Base-by-base conservation (phyloP, 73 alveolate genomes). In the Stentor roeselii region DNA sequence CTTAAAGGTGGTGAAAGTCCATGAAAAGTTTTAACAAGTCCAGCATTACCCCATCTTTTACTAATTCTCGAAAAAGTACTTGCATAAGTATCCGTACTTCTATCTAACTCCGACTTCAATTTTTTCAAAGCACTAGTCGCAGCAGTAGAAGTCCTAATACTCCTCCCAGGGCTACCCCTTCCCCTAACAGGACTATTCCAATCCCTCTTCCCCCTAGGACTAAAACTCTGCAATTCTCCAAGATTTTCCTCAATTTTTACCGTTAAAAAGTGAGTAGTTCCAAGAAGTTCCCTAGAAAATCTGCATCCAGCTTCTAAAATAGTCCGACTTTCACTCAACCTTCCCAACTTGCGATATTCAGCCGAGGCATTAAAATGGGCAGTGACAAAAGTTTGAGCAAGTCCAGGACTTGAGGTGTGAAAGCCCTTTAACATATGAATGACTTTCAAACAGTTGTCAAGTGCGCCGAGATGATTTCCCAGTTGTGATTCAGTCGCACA, bases 401-500 rank as follows among this genome's bases (percentile, higher is more conserved):
- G 37, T 27, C 34, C 34, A 14, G n/a, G 41, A 67, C 21, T 67
- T 40, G n/a, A 21, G 14, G 21, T 32, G 34, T 67, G 41, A 32
- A 21, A 30, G 15, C 42, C n/a, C 27, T 67, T 67, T 67, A 67
- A 30, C 11, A 67, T n/a, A 67, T 67, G 41, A 15, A 67, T 21
- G 34, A 40, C 80, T 67, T 67, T 32, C 14, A 67, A 11, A 0
- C 41, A 67, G 34, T 21, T 21, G n/a, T 67, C 80, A 21, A 67
- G 37, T 21, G 80, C 80, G 21, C 34, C 34, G 2, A 21, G 1
- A 67, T 67, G 80, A 0, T 67, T 32, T 67, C 80, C 80, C 11
- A 67, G 37, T 67, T 67, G 80, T 67, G 80, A 67, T 11, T 67
- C n/a, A 67, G 34, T 67, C 2, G 80, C 80, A 67, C 80, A 67